Evolutionary conservation across 1,284 basidiomycete genomes (phyloP), one percentile per base, ranked within the genome.

Genomic region (Pholiota adiposa): DNA sequence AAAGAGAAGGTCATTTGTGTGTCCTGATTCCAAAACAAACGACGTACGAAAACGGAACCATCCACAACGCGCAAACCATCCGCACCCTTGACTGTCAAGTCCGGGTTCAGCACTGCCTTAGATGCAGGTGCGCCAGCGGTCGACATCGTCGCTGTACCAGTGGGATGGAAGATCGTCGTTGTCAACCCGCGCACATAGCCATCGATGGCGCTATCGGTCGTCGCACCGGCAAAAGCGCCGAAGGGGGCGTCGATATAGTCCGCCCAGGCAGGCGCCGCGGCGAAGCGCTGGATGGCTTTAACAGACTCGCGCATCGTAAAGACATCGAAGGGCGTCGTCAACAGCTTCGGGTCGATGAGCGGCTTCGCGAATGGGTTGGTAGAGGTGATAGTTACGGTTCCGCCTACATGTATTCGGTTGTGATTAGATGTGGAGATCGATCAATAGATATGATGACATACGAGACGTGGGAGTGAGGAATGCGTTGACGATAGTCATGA

Each of bases 21-120:
- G 31, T 8, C 33, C 14, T n/a, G 18, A 34, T n/a, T 12, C 18
- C 3, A 38, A 36, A 21, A 4, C 11, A 29, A 50, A 23, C 2
- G 1, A 57, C 56, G 38, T 33, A 57, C 56, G 49, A 57, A 57
- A 34, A 80, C 70, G n/a, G 76, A 78, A 0, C 78, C 79, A 60
- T 84, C 82, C 11, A 81, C 76, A 11, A 84, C 69, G 1, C 83
- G 71, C 53, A 84, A 61, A 0, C 75, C 76, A 6, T 64, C 56
- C 1, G 77, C 67, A 2, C 78, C 79, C 58, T 83, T 79, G 21
- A 84, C 80, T 3, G 61, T 63, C 40, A 85, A 68, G 54, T 75
- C 64, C 2, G 77, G 70, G 56, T 80, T 78, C 5, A 84, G 75
- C 0, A 83, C 83, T 29, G 76, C 69, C 12, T 69, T 69, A 11